phyloP scores from a whole-genome alignment of 768 basidiomycete species.

The Lentinula raphanica region DNA sequence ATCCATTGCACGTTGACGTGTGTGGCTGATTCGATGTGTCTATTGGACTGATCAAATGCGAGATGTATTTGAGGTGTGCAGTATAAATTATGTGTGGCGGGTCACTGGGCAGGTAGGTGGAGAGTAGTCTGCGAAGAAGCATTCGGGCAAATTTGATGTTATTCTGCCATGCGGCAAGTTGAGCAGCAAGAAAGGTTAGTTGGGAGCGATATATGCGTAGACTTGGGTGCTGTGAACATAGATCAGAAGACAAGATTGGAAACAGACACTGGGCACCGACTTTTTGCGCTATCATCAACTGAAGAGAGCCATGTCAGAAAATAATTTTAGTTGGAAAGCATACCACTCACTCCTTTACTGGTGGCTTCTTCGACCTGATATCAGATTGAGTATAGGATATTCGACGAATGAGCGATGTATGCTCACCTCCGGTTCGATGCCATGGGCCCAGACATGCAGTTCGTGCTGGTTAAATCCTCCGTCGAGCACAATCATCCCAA shows the following conservation, averaged over 20 bases:
- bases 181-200: conserved; percentile 58
- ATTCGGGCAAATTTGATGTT: conserved; percentile 59
- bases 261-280: conserved; percentile 27
- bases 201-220: conserved; percentile 56
- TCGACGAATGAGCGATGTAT: background rate
- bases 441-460: conserved; percentile 40
- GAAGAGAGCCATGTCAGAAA: conserved; percentile 1
- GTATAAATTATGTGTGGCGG: conserved; percentile 50
- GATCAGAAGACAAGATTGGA: background rate
- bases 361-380: conserved; percentile 56
- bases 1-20: conserved; percentile 15
- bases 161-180: conserved; percentile 44
- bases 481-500: conserved; percentile 53
- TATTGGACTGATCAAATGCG: conserved; percentile 23
- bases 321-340: background rate
- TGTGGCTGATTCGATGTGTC: conserved; percentile 21
- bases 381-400: background rate
- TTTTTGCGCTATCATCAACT: conserved; percentile 57
- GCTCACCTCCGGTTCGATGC: conserved; percentile 50
- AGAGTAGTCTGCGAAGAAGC: conserved; percentile 49
- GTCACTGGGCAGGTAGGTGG: conserved; percentile 41
- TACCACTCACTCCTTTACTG: conserved; percentile 58
- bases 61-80: conserved; percentile 52
- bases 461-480: conserved; percentile 35
- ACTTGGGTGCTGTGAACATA: conserved; percentile 49